Evolutionary conservation across 2,329 filamentous ascomycete genomes (phyloP).

Genomic region (Dactylellina parvicollis): DNA sequence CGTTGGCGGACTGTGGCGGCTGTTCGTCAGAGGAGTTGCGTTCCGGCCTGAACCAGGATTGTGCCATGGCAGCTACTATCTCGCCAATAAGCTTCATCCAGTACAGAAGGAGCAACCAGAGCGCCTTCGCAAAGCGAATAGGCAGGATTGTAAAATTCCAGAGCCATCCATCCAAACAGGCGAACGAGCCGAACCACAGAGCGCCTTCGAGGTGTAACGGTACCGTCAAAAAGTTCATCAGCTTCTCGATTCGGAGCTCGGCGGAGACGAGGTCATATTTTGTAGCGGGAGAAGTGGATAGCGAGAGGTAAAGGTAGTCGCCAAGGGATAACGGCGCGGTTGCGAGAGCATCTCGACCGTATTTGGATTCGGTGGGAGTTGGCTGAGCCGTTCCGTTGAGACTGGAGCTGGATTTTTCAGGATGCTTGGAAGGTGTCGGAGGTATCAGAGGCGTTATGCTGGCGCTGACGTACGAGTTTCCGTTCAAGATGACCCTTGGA

Average conservation of each 20-base stretch:
- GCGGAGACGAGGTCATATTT: constrained; percentile 74
- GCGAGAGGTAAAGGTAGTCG: constrained; percentile 50
- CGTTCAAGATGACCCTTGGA: constrained; percentile 35
- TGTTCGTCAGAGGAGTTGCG: constrained; percentile 35
- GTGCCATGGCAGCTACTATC: constrained; percentile 54
- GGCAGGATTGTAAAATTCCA: constrained; percentile 96
- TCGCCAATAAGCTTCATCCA: constrained; percentile 74
- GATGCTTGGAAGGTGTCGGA: constrained; percentile 26
- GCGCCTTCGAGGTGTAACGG: constrained; percentile 84
- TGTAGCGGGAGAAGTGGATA: constrained; percentile 34
- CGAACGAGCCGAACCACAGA: constrained; percentile 85
- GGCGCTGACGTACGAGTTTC: constrained; percentile 27
- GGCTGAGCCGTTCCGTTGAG: constrained; percentile 8
- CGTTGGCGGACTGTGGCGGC: constrained; percentile 13
- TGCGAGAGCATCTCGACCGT: constrained; percentile 13
- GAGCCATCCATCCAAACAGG: constrained; percentile 94
- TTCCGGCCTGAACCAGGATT: constrained; percentile 52
- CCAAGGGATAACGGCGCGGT: constrained; percentile 46
- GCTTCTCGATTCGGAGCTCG: constrained; percentile 86
- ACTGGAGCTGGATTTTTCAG: constrained; percentile 14
- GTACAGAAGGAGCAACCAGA: constrained; percentile 79
- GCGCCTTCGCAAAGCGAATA: constrained; percentile 82
- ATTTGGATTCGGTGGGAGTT: constrained; percentile 16
- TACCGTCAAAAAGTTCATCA: constrained; percentile 86
- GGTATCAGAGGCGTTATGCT: constrained; percentile 35